A percentile compares a stretch with the other conserved stretches of the same genome.
Conservation (phyloP, 176 grass and related monocot species). For the Metroxylon sagu region DNA sequence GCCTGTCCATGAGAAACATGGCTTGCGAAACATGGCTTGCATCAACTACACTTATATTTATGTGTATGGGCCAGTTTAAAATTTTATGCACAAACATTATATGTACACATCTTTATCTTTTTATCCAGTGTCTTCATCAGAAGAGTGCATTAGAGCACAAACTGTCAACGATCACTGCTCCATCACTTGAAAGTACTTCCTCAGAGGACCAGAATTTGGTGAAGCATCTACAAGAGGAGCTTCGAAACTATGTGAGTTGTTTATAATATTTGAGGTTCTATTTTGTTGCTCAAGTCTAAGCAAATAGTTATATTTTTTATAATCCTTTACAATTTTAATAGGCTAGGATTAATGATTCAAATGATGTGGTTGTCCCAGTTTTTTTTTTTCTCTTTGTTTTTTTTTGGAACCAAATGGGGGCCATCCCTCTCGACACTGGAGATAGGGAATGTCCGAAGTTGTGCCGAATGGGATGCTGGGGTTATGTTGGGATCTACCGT, state of each 20-base stretch:
- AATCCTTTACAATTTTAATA: too few species aligned
- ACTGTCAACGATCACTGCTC: conserved; percentile 27
- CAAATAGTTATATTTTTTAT: too few species aligned
- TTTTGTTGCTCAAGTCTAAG: neutral
- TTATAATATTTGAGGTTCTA: neutral
- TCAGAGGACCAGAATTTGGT: conserved; percentile 73
- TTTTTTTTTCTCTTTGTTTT: too few species aligned
- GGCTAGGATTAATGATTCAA: too few species aligned
- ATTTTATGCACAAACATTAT: neutral
- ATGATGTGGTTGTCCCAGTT: too few species aligned
- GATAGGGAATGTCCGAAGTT: too few species aligned
- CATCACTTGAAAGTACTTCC: conserved; percentile 30
- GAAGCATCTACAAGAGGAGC: conserved; percentile 71
- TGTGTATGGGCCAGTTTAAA: too few species aligned
- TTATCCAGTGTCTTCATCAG: conserved; percentile 44
- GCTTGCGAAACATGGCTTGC: neutral
- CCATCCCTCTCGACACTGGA: too few species aligned
- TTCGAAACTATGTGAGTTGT: conserved; percentile 58
- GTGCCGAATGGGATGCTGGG: too few species aligned
- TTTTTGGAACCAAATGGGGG: too few species aligned
- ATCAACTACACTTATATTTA: too few species aligned
- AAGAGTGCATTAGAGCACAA: conserved; percentile 53
- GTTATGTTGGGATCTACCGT: too few species aligned
- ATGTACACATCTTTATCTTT: conserved; percentile 23
- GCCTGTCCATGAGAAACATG: conserved; percentile 4